Evolutionary conservation across 345 rosid genomes (phyloP).

Genomic region (Acer campestre): DNA sequence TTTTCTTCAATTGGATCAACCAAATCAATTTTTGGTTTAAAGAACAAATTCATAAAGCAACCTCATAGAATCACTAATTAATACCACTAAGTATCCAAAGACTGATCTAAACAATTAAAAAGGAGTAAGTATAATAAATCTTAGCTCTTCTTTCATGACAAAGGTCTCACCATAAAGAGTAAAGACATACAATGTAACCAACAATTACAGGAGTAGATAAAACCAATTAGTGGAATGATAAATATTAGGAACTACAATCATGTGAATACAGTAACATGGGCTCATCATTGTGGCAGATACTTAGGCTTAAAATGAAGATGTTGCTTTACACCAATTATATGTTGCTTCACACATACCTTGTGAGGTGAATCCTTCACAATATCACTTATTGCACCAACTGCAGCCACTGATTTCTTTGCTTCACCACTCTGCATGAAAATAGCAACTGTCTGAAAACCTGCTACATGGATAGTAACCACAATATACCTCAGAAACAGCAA

Average conservation of each 20-base stretch:
- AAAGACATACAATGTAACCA: not conserved
- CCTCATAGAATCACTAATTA: not conserved
- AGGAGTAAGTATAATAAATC: not conserved
- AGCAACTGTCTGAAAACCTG: slow-evolving; percentile 99
- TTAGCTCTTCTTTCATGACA: slow-evolving; percentile 1
- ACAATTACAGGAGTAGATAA: slow-evolving; percentile 1
- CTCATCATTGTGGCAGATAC: not conserved
- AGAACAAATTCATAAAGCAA: not conserved
- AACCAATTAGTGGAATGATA: not conserved
- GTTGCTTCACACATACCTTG: slow-evolving; percentile 48
- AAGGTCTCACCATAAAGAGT: not conserved
- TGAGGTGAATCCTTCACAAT: slow-evolving; percentile 68
- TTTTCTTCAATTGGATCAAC: not conserved
- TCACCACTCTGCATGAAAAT: slow-evolving; percentile 99
- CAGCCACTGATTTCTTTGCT: slow-evolving; percentile 50
- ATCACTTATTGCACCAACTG: slow-evolving; percentile 42
- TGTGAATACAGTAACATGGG: not conserved
- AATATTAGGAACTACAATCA: not conserved
- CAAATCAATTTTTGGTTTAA: not conserved
- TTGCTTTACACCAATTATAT: not conserved
- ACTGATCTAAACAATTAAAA: not conserved
- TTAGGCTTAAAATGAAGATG: not conserved
- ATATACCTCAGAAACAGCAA: slow-evolving; percentile 75
- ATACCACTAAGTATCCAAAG: not conserved
- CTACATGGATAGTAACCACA: slow-evolving; percentile 84